A percentile compares a stretch with the other conserved stretches of the same genome.
These are phyloP conservation scores for Ogataea thermomethanolica DNA, from an alignment of 805 yeast species.

Conservation along the genomic window DNA sequence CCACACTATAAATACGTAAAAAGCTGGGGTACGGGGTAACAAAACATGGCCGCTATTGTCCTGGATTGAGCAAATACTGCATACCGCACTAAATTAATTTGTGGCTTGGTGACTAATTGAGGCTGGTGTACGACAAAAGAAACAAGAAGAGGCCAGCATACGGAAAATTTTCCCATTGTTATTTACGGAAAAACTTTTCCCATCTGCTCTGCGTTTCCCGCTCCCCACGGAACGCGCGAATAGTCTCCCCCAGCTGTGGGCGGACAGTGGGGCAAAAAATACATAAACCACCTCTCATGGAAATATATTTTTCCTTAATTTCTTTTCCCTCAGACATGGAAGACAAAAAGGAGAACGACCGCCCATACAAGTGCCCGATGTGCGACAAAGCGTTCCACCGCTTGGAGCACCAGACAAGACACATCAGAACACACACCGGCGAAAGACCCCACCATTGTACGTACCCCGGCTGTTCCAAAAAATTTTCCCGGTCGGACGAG, in stretches of 20 bases:
- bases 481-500: constrained; percentile 80
- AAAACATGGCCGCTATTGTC: neutral
- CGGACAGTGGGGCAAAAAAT: constrained; percentile 3
- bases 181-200: constrained; percentile 17
- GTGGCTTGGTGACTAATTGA: constrained; percentile 1
- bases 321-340: constrained; percentile 7
- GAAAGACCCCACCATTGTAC: constrained; percentile 87
- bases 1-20: neutral
- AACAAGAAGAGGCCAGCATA: constrained; percentile 1
- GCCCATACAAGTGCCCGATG: constrained; percentile 83
- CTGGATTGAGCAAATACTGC: neutral
- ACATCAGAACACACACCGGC: constrained; percentile 89
- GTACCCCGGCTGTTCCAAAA: constrained; percentile 76
- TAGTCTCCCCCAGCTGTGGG: constrained; percentile 7
- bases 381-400: constrained; percentile 86
- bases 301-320: constrained; percentile 1
- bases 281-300: neutral
- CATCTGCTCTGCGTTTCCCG: neutral
- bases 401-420: constrained; percentile 87
- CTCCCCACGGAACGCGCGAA: neutral
- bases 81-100: neutral
- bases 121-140: constrained; percentile 3
- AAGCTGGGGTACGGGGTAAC: constrained; percentile 11
- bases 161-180: constrained; percentile 13
- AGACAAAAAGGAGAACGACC: constrained; percentile 12